Base-by-base conservation (phyloP, 2,329 filamentous ascomycete species). In the Chrysosporium queenslandicum region DNA sequence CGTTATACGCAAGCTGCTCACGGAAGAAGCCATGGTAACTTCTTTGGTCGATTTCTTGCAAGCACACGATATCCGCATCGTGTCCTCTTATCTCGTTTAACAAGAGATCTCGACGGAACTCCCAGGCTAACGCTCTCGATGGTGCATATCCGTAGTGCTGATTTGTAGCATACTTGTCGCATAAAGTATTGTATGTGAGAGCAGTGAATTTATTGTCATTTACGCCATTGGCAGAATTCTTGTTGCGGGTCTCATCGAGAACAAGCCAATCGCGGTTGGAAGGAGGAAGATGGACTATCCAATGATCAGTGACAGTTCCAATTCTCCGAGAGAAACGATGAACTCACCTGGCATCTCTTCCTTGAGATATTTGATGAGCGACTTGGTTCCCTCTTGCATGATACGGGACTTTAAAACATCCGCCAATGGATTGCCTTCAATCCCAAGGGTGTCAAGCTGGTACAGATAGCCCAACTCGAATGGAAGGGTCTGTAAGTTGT, bases 161-260 rank as follows among this genome's bases (percentile, higher is more conserved):
- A 51, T 82, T 77, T 0, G 90, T 96, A 3, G 90, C 90, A 61
- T 92, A 94, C 63, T 89, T 87, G 69, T 96, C 89, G 70, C 91
- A 96, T 9, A 98, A 78, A 43, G 91, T 94, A 67, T 98, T 98
- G 82, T 92, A 96, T 20, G 87, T 94, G 56, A 97, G 77, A 7
- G 94, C 83, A 53, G 86, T 87, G 66, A 97, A 81, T 50, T 81
- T 84, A 25, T 41, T 47, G 63, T 96, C 67, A 51, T 73, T 66
- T 41, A 69, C 61, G 76, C 74, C 57, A 85, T 67, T 77, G 66
- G 57, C 64, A 27, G 70, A 61, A 50, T 63, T 66, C 12, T 54
- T 57, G 43, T 65, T 61, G n/a, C n/a, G n/a, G 23, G 71, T 71
- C 50, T 77, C 74, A 56, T 78, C 84, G 21, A 97, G 79, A n/a